Conservation (phyloP, 768 basidiomycete genomes). For the Suillus cothurnatus region DNA sequence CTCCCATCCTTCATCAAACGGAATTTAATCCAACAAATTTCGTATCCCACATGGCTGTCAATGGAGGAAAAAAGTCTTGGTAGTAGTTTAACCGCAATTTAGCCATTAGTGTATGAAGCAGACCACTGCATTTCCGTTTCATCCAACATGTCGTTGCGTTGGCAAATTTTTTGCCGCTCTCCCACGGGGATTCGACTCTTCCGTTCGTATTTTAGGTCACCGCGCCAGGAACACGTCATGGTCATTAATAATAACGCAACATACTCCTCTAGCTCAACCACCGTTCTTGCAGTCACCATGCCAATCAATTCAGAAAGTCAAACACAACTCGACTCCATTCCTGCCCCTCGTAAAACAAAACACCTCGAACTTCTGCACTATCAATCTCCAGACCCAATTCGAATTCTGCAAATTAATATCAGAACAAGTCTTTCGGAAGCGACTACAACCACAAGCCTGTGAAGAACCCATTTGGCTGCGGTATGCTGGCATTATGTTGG, state of each 20-base stretch:
- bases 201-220: constrained; percentile 10
- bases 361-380: constrained; percentile 84
- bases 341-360: constrained; percentile 69
- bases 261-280: not conserved
- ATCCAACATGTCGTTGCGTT: not conserved
- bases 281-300: not conserved
- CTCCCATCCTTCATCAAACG: constrained; percentile 4
- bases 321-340: constrained; percentile 82
- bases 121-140: constrained; percentile 12
- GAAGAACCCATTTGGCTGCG: constrained; percentile 69
- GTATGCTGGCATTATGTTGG: constrained; percentile 64
- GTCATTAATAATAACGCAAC: constrained; percentile 1
- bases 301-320: constrained; percentile 46
- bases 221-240: constrained; percentile 1
- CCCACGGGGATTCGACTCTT: constrained; percentile 12
- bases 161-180: constrained; percentile 7
- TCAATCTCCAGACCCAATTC: constrained; percentile 84
- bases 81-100: constrained; percentile 9
- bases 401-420: constrained; percentile 54
- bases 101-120: constrained; percentile 12
- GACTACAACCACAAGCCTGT: constrained; percentile 54
- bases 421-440: constrained; percentile 1
- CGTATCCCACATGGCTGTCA: constrained; percentile 10
- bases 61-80: not conserved
- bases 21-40: not conserved